Evolutionary conservation across 192 early-diverging fungal species (phyloP), one percentile per base, ranked within the genome.

Genomic region (Coemansia aciculifera): DNA sequence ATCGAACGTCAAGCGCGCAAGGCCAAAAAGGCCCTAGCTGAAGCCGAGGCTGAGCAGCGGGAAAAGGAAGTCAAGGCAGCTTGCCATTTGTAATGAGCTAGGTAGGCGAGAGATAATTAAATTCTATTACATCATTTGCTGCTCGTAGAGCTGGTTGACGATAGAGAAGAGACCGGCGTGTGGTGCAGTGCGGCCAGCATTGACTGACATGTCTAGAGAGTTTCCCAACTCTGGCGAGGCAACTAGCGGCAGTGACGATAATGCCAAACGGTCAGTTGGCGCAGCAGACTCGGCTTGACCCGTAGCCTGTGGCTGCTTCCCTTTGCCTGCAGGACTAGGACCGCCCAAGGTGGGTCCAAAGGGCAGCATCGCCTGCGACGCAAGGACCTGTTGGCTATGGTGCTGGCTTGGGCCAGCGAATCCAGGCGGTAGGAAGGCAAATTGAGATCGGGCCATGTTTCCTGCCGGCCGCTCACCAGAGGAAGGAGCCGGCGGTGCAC

Each of bases 1-100:
- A 89, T 72, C 70, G 90, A 90, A 68, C 89, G 91, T 60, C 92
- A 93, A 77, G 86, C 84, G 31, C 85, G 90, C 69, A 93, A 92
- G 80, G 86, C 83, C 32, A 84, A 85, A 59, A 93, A 93, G 77
- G 89, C 90, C 1, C 19, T 84, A 8, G 65, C 88, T 23, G 91
- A 93, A 64, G 73, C 75, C 51, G 88, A 91, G 72, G 85, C 83
- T 17, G 89, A 90, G 74, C 63, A 64, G 46, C 78, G 83, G 49
- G 86, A 90, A 63, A 86, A 90, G 84, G 84, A 77, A 49, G 42
- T 76, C 49, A 75, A 72, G 37, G 79, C 79, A 7, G 37, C 36
- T 5, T 46, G 21, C 34, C 48, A 48, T 51, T 43, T 56, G 38
- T 36, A 24, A 46, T 21, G 21, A 21, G 21, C 7, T 1, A 36